Evolutionary conservation across 2,329 filamentous ascomycete genomes (phyloP).

Genomic region (Trichophyton mentagrophytes): DNA sequence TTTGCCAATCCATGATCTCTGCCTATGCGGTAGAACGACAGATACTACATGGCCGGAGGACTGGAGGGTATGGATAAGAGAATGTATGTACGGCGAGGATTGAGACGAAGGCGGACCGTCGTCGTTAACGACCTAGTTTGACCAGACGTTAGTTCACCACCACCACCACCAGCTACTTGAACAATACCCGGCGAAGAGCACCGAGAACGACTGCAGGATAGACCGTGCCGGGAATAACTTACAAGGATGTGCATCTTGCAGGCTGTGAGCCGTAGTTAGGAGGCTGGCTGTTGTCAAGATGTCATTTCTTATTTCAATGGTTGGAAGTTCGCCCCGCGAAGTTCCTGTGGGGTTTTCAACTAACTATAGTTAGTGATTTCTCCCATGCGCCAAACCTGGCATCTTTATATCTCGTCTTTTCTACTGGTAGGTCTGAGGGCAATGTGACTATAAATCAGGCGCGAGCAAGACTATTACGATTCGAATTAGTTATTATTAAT

Average conservation of each 20-base stretch:
- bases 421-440: background rate
- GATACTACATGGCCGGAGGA: conserved; percentile 72
- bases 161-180: background rate
- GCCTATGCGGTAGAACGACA: conserved; percentile 78
- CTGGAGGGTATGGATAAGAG: conserved; percentile 57
- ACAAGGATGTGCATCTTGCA: conserved; percentile 41
- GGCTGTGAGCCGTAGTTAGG: background rate
- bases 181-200: background rate
- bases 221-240: conserved; percentile 15
- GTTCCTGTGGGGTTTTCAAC: background rate
- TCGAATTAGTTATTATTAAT: background rate
- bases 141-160: conserved; percentile 11
- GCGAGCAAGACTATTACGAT: no score
- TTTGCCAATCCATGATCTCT: conserved; percentile 97
- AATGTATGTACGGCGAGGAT: conserved; percentile 69
- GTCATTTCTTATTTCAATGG: background rate
- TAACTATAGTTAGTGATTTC: background rate
- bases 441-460: no score
- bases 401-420: background rate
- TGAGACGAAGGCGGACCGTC: conserved; percentile 67
- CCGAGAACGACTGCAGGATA: background rate
- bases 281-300: background rate
- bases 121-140: conserved; percentile 47
- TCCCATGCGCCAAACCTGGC: background rate
- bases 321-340: background rate